Conservation (phyloP, 768 basidiomycete genomes). For the Crassisporium funariophilum region DNA sequence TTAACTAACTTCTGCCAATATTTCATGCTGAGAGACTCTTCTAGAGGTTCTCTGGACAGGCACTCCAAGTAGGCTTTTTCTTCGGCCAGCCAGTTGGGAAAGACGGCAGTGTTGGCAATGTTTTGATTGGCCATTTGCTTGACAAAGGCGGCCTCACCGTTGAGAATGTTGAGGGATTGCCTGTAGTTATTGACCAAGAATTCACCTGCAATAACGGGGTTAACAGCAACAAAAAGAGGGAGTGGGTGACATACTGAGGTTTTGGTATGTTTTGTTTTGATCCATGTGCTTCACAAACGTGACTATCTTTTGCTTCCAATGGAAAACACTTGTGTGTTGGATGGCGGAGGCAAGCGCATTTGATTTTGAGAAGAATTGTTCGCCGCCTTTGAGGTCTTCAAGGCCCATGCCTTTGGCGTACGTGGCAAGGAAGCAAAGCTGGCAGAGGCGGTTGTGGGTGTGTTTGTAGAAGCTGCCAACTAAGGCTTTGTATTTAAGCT, state of each 20-base stretch:
- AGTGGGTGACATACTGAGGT: constrained; percentile 16
- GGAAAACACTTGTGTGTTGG: constrained; percentile 20
- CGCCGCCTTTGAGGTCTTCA: constrained; percentile 25
- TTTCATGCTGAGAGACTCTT: constrained; percentile 19
- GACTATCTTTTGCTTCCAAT: constrained; percentile 22
- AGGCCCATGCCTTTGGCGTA: constrained; percentile 24
- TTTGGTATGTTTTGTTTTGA: constrained; percentile 22
- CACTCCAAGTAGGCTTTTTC: constrained; percentile 12
- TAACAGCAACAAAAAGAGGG: background rate
- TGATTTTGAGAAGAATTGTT: constrained; percentile 19
- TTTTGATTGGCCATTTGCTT: background rate
- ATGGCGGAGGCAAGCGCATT: constrained; percentile 21
- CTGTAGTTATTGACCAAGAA: constrained; percentile 19
- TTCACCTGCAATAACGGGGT: background rate
- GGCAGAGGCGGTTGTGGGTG: constrained; percentile 22
- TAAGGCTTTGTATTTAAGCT: constrained; percentile 6
- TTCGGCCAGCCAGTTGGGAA: constrained; percentile 17
- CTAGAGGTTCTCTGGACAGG: constrained; percentile 12
- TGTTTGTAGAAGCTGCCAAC: constrained; percentile 28
- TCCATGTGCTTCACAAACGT: constrained; percentile 16
- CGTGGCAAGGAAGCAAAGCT: constrained; percentile 20
- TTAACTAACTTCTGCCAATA: constrained; percentile 14
- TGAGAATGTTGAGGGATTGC: constrained; percentile 12
- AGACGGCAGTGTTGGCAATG: background rate
- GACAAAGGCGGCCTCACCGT: background rate